Evolutionary conservation across 2,329 filamentous ascomycete species (phyloP).

Genomic region (Tolypocladium ovalisporum): DNA sequence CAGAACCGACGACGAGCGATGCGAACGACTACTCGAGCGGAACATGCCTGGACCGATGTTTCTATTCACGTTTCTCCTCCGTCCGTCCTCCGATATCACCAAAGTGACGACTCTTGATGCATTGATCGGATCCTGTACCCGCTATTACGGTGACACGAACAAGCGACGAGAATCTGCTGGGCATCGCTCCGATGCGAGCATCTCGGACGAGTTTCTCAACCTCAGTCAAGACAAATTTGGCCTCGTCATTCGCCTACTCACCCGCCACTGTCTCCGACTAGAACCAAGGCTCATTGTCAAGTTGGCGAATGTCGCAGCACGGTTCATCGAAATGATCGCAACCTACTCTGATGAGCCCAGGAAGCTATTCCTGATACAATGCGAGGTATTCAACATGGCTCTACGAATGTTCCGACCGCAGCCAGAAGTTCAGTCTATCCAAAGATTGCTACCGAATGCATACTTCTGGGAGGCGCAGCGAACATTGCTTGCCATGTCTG

Average conservation of each 20-base stretch:
- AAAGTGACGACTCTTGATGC: constrained; percentile 11
- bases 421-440: constrained; percentile 11
- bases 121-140: constrained; percentile 15
- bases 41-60: constrained; percentile 14
- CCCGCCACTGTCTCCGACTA: constrained; percentile 18
- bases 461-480: constrained; percentile 46
- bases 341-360: constrained; percentile 3
- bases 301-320: constrained; percentile 15
- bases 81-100: constrained; percentile 13
- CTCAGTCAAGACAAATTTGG: constrained; percentile 13
- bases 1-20: constrained; percentile 18
- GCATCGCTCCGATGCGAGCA: no score
- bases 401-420: constrained; percentile 16
- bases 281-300: constrained; percentile 21
- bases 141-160: constrained; percentile 3
- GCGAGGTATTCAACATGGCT: constrained; percentile 19
- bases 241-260: constrained; percentile 13
- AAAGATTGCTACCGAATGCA: constrained; percentile 14
- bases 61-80: constrained; percentile 19
- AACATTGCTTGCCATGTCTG: constrained; percentile 40
- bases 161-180: neutral
- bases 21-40: constrained; percentile 17
- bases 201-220: constrained; percentile 1
- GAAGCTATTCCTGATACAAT: constrained; percentile 16
- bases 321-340: constrained; percentile 14